phyloP scores from a whole-genome alignment of 1,139 yeast genomes.

The Yamadazyma dendronema region DNA sequence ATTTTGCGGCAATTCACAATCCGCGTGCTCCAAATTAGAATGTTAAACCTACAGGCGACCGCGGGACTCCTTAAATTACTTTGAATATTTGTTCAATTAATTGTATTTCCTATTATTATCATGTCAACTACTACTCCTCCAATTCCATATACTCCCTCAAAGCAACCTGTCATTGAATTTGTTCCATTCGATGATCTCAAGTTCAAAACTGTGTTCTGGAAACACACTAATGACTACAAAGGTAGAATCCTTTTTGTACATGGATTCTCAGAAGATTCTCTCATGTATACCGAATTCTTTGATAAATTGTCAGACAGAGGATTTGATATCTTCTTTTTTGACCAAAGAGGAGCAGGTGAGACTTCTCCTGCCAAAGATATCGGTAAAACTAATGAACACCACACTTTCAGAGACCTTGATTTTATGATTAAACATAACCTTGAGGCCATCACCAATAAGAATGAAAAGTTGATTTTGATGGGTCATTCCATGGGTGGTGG shows the following conservation, averaged over 20 bases:
- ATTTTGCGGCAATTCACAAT: neutral
- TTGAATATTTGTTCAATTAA: too few relatives aligned
- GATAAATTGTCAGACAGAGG: conserved; percentile 61
- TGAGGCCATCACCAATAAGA: conserved; percentile 14
- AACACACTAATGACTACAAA: conserved; percentile 37
- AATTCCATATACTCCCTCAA: conserved; percentile 38
- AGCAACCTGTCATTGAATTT: conserved; percentile 26
- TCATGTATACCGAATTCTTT: conserved; percentile 54
- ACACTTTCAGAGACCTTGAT: conserved; percentile 68
- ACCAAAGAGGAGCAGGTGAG: conserved; percentile 87
- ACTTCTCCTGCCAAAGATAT: conserved; percentile 59
- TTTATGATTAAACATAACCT: conserved; percentile 47
- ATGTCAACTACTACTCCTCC: conserved; percentile 9
- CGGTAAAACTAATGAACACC: conserved; percentile 67
- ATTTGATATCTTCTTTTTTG: conserved; percentile 73
- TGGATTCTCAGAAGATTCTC: conserved; percentile 74
- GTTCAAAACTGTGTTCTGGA: conserved; percentile 42
- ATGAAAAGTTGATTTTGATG: conserved; percentile 54
- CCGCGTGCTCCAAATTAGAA: neutral
- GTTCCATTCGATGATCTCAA: conserved; percentile 36
- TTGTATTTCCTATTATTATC: conserved; percentile 3
- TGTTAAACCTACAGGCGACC: too few relatives aligned
- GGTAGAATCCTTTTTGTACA: conserved; percentile 69
- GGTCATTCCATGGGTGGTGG: conserved; percentile 99
- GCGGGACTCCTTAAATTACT: too few relatives aligned